A percentile compares a stretch with the other conserved stretches of the same genome.
These are phyloP conservation scores for Halophytophthora batemanensis DNA, from an alignment of 352 stramenopile genomes.

Conservation along the genomic window DNA sequence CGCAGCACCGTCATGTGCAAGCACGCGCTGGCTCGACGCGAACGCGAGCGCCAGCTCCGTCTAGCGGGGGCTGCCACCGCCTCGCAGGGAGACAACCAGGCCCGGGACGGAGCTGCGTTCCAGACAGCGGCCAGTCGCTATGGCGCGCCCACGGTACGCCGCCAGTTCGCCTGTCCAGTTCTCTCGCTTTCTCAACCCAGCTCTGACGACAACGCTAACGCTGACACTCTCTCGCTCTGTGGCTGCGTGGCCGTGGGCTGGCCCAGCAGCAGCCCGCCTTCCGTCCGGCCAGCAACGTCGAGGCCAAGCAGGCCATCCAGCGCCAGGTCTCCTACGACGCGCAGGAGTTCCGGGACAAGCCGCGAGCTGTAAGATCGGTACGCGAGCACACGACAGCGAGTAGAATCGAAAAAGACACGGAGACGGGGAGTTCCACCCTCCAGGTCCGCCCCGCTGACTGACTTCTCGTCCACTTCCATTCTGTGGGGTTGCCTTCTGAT, in stretches of 20 bases:
- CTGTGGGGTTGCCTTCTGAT: conserved; percentile 13
- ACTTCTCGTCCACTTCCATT: no score
- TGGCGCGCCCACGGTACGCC: conserved; percentile 11
- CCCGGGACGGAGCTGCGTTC: no score
- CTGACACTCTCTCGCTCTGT: no score
- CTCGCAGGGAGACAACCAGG: conserved; percentile 11
- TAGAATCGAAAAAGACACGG: no score
- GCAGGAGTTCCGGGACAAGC: conserved; percentile 44
- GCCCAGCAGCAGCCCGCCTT: conserved; percentile 33
- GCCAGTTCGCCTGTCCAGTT: neutral
- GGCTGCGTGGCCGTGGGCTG: neutral
- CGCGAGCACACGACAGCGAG: neutral
- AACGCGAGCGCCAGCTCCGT: conserved; percentile 10
- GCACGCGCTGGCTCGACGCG: conserved; percentile 47
- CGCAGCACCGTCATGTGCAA: conserved; percentile 64
- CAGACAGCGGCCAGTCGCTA: conserved; percentile 1
- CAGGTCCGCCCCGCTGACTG: neutral
- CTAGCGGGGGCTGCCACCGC: conserved; percentile 1
- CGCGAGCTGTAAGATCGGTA: conserved; percentile 35
- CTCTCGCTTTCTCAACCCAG: conserved; percentile 2
- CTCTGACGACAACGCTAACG: conserved; percentile 3
- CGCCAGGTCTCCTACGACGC: conserved; percentile 51
- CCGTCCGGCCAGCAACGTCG: conserved; percentile 39
- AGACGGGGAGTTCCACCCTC: neutral
- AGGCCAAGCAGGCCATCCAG: conserved; percentile 59